Evolutionary conservation across 495 filamentous ascomycete species (phyloP), one percentile per base, ranked within the genome.

Genomic region (Bombardia bombarda): DNA sequence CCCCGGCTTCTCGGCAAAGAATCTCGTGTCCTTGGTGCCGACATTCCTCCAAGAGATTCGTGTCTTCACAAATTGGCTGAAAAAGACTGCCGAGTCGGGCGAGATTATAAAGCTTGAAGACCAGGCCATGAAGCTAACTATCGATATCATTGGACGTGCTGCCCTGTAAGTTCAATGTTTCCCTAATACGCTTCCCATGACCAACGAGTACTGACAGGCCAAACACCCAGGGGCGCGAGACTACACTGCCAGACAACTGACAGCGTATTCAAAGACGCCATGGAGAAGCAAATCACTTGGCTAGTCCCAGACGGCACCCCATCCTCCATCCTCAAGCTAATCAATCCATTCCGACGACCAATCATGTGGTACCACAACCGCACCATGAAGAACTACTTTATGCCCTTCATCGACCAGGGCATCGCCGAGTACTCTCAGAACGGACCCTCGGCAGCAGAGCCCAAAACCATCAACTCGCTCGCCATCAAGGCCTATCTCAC

Each of bases 381-480:
- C 19, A 40, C 22, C 13, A 53, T 65, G 14, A 37, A 42, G 16
- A 43, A 60, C 20, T 42, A 52, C 28, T 17, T 61, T 0, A 23
- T 60, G 13, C 55, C 60, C 7, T 31, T 48, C 18, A 60, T 63
- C 20, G 18, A 42, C 21, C 35, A 28, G 26, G 16, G 8, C 39
- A 42, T 42, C 16, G 16, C 14, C 25, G 39, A 42, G 26, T 14
- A 42, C 18, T 4, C 7, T 17, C 4, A 9, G 1, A 32, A 9
- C 17, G 14, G 5, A 3, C 21, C 12, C 18, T 9, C n/a, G 18
- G 48, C 16, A 80, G 17, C n/a, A 6, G 24, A 21, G 17, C 25
- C 84, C 2, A 87, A 88, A 58, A 72, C 62, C 26, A 44, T 47
- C 43, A 46, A 41, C 32, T 37, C 42, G 9, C 52, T 61, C 16